Conservation (phyloP, 2,329 filamentous ascomycete species). For the Akanthomyces muscarius region DNA sequence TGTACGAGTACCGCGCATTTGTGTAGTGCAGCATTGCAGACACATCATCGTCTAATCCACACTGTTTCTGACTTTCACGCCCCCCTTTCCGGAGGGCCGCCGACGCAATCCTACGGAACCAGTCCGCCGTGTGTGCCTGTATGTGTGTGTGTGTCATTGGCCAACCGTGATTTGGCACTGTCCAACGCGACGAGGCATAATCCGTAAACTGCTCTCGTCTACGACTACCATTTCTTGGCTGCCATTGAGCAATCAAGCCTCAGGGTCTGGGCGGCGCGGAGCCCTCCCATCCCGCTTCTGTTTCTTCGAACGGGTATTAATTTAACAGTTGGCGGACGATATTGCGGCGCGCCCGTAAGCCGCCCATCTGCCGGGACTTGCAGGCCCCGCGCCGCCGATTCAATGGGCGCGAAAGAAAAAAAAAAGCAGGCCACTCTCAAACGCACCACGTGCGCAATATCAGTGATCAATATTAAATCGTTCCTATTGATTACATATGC, state of each 20-base stretch:
- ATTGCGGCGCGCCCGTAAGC: slow-evolving; percentile 9
- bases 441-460: slow-evolving; percentile 8
- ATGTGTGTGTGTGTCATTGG: neutral
- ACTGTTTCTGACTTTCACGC: neutral
- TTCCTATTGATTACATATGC: neutral
- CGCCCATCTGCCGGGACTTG: slow-evolving; percentile 12
- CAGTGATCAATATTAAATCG: slow-evolving; percentile 8
- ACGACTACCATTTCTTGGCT: neutral
- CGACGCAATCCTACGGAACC: slow-evolving; percentile 4
- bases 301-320: neutral
- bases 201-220: neutral
- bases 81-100: neutral
- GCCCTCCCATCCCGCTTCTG: neutral
- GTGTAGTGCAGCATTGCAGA: slow-evolving; percentile 6
- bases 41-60: neutral
- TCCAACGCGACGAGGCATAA: slow-evolving; percentile 6
- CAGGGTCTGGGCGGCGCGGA: neutral
- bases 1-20: slow-evolving; percentile 13
- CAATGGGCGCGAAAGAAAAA: neutral
- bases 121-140: neutral
- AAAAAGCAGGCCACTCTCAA: neutral
- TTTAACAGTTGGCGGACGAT: slow-evolving; percentile 1
- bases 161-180: neutral
- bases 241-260: neutral
- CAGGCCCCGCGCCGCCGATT: slow-evolving; percentile 12